Base-by-base conservation (phyloP, 176 grass and related monocot species). In the Ensete glaucum region DNA sequence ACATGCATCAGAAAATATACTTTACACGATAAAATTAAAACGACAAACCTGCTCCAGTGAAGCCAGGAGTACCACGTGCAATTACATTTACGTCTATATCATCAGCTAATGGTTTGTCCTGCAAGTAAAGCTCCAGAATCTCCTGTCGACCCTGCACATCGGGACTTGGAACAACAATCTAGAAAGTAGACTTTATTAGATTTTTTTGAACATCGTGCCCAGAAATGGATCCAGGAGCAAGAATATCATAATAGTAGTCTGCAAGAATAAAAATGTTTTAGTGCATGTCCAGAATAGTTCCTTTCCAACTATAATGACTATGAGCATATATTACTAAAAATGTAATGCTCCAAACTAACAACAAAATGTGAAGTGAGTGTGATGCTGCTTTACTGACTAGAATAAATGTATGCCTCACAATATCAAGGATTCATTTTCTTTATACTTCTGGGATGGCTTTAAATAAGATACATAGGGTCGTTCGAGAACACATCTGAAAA, bases 131-230 rank as follows among this genome's bases (percentile, higher is more conserved):
- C 43, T 99, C 91, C 48, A 99, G 79, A 86, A 99, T 99, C 78
- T 99, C 96, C 80, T 91, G 91, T 54, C 96, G 86, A 2, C 96
- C 96, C 43, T 84, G 80, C 70, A 89, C 82, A 82, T 99, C 96
- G 24, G 96, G 96, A 81, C 77, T 99, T 71, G 96, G 88, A 69
- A 99, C 88, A 79, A 95, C 88, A 92, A 99, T 99, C 96, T 97
- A 82, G n/a, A 72, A 50, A 86, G 69, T 58, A 64, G 76, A 88
- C 23, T 22, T 65, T 10, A 9, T 73, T 75, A 78, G 19, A 60
- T 74, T 62, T 62, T 43, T 10, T 71, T n/a, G 9, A 64, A 12
- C 11, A 29, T 53, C 43, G 26, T 25, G 9, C 9, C 15, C 19
- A 50, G 24, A 27, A 74, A 34, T 54, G 11, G 50, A 63, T 52